These are phyloP conservation scores for Lycium ferocissimum DNA, from an alignment of 257 asterid species.

Conservation along the genomic window DNA sequence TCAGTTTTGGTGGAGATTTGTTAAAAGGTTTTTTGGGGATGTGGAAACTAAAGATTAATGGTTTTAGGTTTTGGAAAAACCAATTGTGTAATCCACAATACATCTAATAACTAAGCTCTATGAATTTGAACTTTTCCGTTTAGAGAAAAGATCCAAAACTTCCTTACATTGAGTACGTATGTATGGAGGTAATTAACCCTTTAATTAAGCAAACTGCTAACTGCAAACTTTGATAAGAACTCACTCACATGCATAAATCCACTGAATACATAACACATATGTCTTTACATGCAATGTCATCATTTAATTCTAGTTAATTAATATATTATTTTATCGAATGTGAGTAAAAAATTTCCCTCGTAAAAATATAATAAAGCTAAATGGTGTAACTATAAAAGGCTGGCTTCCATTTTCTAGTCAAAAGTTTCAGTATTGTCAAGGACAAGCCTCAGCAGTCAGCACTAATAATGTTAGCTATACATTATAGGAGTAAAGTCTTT, in stretches of 20 bases:
- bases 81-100: not conserved
- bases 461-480: not conserved
- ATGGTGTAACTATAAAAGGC: not conserved
- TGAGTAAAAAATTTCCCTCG: not conserved
- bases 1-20: not conserved
- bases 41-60: no score
- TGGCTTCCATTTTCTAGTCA: not conserved
- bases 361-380: not conserved
- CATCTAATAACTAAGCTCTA: not conserved
- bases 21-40: not conserved
- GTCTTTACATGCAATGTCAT: not conserved
- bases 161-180: no score
- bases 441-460: not conserved
- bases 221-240: no score
- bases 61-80: not conserved
- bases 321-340: not conserved
- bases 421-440: no score
- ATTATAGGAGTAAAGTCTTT: not conserved
- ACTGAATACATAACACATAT: not conserved
- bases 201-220: no score
- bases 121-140: not conserved
- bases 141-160: not conserved
- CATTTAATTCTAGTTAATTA: not conserved
- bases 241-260: not conserved
- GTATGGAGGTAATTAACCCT: not conserved